phyloP scores from a whole-genome alignment of 768 basidiomycete species.

The Porpolomopsis calyptriformis region DNA sequence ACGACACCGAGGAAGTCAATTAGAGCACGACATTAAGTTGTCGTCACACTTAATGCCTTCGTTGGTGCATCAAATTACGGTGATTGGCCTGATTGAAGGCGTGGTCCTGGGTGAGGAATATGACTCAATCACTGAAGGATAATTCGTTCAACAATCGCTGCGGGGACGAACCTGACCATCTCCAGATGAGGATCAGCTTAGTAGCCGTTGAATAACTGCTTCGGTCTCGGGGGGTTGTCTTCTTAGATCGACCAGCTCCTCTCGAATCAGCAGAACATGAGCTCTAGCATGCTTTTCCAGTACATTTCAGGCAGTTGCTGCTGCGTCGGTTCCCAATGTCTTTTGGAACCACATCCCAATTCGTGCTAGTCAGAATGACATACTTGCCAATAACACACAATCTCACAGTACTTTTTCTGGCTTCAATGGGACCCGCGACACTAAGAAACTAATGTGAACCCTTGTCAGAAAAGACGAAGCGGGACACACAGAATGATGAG shows the following conservation, averaged over 20 bases:
- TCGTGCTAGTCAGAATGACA: conserved; percentile 26
- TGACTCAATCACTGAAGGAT: no score
- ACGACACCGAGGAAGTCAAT: no score
- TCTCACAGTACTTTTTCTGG: conserved; percentile 15
- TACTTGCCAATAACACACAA: conserved; percentile 24
- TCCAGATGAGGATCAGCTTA: no score
- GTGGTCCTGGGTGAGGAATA: no score
- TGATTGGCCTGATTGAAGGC: no score
- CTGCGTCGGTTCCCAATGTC: conserved; percentile 29
- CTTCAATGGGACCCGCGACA: conserved; percentile 18
- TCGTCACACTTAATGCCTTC: no score
- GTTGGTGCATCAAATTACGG: no score
- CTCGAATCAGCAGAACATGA: conserved; percentile 19
- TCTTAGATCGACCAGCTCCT: conserved; percentile 22
- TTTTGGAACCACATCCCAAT: conserved; percentile 29
- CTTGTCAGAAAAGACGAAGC: neutral
- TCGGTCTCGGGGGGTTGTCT: conserved; percentile 21
- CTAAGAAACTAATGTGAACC: conserved; percentile 2
- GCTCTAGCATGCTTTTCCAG: conserved; percentile 24
- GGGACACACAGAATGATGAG: conserved; percentile 7
- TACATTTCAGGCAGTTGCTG: conserved; percentile 30
- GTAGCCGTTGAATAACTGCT: no score
- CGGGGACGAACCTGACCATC: no score
- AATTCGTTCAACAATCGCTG: no score
- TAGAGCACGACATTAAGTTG: no score